Percentiles rank a stretch among this genome's conserved stretches.
Evolutionary conservation across 345 rosid genomes (phyloP).

Genomic region (Capsella bursapastoris): DNA sequence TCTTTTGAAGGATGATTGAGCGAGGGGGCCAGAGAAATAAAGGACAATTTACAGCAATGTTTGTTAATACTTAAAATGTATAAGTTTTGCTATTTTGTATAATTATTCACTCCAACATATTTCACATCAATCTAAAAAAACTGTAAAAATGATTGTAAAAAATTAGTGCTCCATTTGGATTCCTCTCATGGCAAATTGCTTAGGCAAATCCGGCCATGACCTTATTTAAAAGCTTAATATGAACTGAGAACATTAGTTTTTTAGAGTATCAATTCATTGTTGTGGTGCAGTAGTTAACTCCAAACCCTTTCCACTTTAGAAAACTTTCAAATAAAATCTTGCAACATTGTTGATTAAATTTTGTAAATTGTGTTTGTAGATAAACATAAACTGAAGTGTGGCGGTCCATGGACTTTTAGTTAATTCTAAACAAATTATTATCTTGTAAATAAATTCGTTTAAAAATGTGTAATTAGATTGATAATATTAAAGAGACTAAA

Average conservation of each 20-base stretch:
- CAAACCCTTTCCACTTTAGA: not conserved
- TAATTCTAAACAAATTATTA: too few relatives aligned
- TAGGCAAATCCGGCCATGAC: not conserved
- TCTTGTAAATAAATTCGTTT: too few relatives aligned
- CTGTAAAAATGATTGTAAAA: not conserved
- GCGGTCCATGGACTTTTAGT: too few relatives aligned
- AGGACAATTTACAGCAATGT: not conserved
- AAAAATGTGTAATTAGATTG: too few relatives aligned
- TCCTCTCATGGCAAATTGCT: not conserved
- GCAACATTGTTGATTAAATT: too few relatives aligned
- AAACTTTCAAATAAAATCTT: too few relatives aligned
- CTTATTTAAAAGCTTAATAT: not conserved
- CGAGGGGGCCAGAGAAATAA: not conserved
- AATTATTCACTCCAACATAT: not conserved
- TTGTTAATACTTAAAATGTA: not conserved
- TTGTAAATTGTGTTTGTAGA: too few relatives aligned
- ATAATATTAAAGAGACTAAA: too few relatives aligned
- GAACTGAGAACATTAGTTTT: not conserved
- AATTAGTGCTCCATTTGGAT: not conserved
- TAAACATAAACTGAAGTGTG: too few relatives aligned
- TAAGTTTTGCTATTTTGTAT: not conserved
- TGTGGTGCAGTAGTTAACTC: not conserved
- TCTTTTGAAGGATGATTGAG: not conserved
- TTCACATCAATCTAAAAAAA: too few relatives aligned
- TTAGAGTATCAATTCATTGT: not conserved